Percentiles rank a stretch among this genome's conserved stretches.
Evolutionary conservation across 805 yeast genomes (phyloP).

Genomic region (Kazachstania taianensis): DNA sequence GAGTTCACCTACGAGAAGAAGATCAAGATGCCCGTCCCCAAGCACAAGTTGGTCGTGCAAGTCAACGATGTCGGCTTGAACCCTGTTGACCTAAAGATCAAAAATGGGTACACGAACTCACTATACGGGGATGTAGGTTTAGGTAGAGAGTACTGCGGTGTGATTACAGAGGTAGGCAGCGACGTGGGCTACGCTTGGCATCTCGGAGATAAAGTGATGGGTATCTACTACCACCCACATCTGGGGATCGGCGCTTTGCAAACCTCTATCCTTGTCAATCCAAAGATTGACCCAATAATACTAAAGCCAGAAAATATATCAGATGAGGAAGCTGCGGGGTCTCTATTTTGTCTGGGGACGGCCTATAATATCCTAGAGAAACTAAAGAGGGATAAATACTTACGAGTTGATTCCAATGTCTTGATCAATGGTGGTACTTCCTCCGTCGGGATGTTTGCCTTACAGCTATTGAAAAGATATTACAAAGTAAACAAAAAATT

Average conservation of each 20-base stretch:
- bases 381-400: slow-evolving; percentile 16
- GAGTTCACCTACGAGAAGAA: slow-evolving; percentile 44
- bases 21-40: slow-evolving; percentile 39
- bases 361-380: slow-evolving; percentile 40
- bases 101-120: slow-evolving; percentile 43
- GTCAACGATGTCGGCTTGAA: slow-evolving; percentile 51
- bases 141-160: slow-evolving; percentile 65
- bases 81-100: slow-evolving; percentile 55
- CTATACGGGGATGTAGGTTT: slow-evolving; percentile 49
- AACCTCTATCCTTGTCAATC: slow-evolving; percentile 46
- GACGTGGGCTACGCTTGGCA: slow-evolving; percentile 30
- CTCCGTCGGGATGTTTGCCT: slow-evolving; percentile 53
- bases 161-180: slow-evolving; percentile 44
- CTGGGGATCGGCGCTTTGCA: slow-evolving; percentile 49
- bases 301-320: slow-evolving; percentile 40
- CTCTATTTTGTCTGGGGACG: slow-evolving; percentile 53
- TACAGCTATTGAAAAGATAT: slow-evolving; percentile 47
- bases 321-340: slow-evolving; percentile 50
- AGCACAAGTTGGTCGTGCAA: slow-evolving; percentile 44
- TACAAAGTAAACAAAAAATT: slow-evolving; percentile 40
- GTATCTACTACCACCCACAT: slow-evolving; percentile 42
- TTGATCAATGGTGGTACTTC: slow-evolving; percentile 75
- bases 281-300: slow-evolving; percentile 38
- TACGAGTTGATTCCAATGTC: slow-evolving; percentile 38
- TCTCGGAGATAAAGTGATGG: slow-evolving; percentile 59